phyloP scores from a whole-genome alignment of 306 rosid genomes.

The Castanea sativa region DNA sequence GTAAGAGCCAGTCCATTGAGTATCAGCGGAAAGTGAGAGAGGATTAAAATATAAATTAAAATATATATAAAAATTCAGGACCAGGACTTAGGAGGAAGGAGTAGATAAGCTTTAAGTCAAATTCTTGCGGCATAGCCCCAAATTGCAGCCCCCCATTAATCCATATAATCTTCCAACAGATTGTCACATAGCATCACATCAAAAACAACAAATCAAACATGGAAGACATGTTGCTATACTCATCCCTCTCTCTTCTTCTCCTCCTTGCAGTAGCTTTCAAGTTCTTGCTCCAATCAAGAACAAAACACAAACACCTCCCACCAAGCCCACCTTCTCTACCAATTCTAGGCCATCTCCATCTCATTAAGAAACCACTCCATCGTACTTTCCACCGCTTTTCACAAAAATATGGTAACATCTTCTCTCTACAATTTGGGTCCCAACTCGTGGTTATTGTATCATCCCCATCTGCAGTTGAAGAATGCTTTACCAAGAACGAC shows the following conservation, averaged over 20 bases:
- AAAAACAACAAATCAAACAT: too few relatives aligned
- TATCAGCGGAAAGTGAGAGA: too few relatives aligned
- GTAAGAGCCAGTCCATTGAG: too few relatives aligned
- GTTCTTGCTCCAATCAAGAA: slow-evolving; percentile 10
- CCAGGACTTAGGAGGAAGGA: too few relatives aligned
- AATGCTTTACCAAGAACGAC: slow-evolving; percentile 74
- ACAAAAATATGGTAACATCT: slow-evolving; percentile 35
- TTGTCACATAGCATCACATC: too few relatives aligned
- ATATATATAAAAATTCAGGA: too few relatives aligned
- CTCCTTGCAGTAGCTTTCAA: slow-evolving; percentile 18
- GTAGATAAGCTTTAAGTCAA: too few relatives aligned
- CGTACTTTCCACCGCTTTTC: slow-evolving; percentile 34
- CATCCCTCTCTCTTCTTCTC: not conserved
- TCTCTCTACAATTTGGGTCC: slow-evolving; percentile 32
- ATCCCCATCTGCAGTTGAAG: slow-evolving; percentile 40
- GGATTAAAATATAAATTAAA: too few relatives aligned
- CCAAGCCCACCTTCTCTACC: slow-evolving; percentile 57
- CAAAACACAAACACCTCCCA: slow-evolving; percentile 36
- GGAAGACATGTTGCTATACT: too few relatives aligned
- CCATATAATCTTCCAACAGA: too few relatives aligned
- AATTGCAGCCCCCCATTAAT: too few relatives aligned
- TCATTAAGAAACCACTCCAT: slow-evolving; percentile 38
- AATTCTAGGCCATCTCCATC: slow-evolving; percentile 56
- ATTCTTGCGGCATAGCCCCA: too few relatives aligned
- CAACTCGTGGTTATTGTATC: slow-evolving; percentile 43